These are phyloP conservation scores for Colletotrichum abscissum DNA, from an alignment of 2,329 filamentous ascomycete genomes.

Conservation along the genomic window DNA sequence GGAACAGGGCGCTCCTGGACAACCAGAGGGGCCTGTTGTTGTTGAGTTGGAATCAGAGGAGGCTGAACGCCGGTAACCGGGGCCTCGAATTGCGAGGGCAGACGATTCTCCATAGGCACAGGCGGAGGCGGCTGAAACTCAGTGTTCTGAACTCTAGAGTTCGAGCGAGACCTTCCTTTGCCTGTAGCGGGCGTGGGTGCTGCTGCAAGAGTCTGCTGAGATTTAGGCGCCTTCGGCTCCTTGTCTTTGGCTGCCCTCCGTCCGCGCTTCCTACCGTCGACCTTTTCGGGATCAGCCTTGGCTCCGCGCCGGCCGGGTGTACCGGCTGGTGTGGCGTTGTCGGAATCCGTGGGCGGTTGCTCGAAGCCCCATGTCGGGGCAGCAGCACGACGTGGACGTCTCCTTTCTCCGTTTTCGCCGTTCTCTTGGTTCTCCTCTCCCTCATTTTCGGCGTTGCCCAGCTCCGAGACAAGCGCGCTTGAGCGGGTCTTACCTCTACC, in stretches of 20 bases:
- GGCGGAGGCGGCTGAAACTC: constrained; percentile 54
- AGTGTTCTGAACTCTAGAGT: constrained; percentile 59
- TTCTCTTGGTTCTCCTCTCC: constrained; percentile 66
- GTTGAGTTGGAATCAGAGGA: constrained; percentile 50
- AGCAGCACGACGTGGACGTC: constrained; percentile 71
- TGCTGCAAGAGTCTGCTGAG: constrained; percentile 54
- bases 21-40: constrained; percentile 27
- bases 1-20: constrained; percentile 50
- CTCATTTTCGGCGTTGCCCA: constrained; percentile 69
- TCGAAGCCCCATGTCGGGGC: constrained; percentile 80
- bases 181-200: constrained; percentile 51
- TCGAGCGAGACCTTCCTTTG: constrained; percentile 66
- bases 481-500: constrained; percentile 68
- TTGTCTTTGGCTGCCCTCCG: constrained; percentile 53
- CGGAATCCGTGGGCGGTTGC: constrained; percentile 67
- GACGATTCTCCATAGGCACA: constrained; percentile 52
- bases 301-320: constrained; percentile 66
- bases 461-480: constrained; percentile 74
- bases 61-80: constrained; percentile 54
- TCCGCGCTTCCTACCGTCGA: constrained; percentile 53
- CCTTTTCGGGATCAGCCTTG: constrained; percentile 57
- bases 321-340: constrained; percentile 66
- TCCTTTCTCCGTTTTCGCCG: constrained; percentile 69
- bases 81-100: constrained; percentile 57
- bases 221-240: constrained; percentile 53